Base-by-base conservation (phyloP, 1,139 yeast species). In the Candida tropicalis region DNA sequence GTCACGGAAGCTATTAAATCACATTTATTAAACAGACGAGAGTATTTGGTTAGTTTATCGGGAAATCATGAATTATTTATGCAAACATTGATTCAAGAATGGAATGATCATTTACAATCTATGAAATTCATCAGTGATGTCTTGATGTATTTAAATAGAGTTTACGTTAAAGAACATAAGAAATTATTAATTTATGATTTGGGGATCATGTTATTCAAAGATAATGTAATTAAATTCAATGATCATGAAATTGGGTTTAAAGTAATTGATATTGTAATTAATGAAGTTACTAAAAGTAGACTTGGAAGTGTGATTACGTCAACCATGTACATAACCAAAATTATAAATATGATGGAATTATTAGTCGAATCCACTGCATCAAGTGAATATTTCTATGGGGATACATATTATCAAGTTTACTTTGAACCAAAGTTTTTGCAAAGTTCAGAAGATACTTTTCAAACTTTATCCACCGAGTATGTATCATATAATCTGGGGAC, bases 51-150 rank as follows among this genome's bases (percentile, higher is more conserved):
- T 26, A 34, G 54, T 1, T 40, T 59, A 33, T 46, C 53, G 38
- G 43, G 49, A 34, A 44, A 39, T 15, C 50, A 47, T 26, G 71
- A 66, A 39, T 69, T 63, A 37, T 75, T 82, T 41, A 62, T 88
- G 52, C 68, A 68, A 33, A 61, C 63, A 6, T 64, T 85, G 3
- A 67, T 78, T 23, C 55, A 55, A 16, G 79, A 76, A 41, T 93
- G 98, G 98, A 74, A 78, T 36, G 88, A 84, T 40, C 95, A 87
- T 60, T 66, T 84, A 34, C 73, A 83, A 38, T 77, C 88, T 39
- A 85, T 90, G 84, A 75, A 87, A 51, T 82, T 87, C 72, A 79
- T 91, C 33, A 80, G 95, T 52, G 97, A 93, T 60, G 87, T 93
- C 4, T 66, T 90, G 62, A 84, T 90, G 87, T 93, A 93, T 58